A percentile compares a stretch with the other conserved stretches of the same genome.
Evolutionary conservation across 2,329 filamentous ascomycete species (phyloP).

Genomic region (Blastomyces percursus): DNA sequence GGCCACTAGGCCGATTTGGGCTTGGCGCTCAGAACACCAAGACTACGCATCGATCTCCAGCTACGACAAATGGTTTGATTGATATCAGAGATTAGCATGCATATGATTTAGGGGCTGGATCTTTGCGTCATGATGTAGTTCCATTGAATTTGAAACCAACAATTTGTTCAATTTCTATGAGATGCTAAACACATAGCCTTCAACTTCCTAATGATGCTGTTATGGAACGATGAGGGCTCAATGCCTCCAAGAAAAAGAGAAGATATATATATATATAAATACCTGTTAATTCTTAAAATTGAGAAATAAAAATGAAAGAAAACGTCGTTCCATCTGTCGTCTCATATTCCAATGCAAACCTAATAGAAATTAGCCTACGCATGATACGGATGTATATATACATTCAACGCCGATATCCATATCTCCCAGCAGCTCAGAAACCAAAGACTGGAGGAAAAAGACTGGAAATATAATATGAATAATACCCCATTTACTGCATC

Average conservation of each 20-base stretch:
- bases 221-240: background rate
- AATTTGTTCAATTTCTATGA: background rate
- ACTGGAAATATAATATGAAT: background rate
- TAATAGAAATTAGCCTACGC: background rate
- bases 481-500: conserved; percentile 33
- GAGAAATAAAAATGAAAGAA: background rate
- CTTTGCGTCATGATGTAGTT: background rate
- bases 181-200: background rate
- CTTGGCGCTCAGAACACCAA: background rate
- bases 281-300: background rate
- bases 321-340: background rate
- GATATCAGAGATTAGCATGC: background rate
- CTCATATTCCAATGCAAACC: background rate
- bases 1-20: conserved; percentile 18
- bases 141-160: background rate
- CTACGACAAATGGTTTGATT: too few species aligned
- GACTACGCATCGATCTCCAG: background rate
- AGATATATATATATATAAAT: background rate
- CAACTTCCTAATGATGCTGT: background rate
- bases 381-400: background rate
- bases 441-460: background rate
- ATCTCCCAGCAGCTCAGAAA: background rate
- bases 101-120: background rate
- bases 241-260: background rate
- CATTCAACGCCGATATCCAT: background rate